Base-by-base conservation (phyloP, 108 stramenopile species). In the Nannochloropsis oceanica region DNA sequence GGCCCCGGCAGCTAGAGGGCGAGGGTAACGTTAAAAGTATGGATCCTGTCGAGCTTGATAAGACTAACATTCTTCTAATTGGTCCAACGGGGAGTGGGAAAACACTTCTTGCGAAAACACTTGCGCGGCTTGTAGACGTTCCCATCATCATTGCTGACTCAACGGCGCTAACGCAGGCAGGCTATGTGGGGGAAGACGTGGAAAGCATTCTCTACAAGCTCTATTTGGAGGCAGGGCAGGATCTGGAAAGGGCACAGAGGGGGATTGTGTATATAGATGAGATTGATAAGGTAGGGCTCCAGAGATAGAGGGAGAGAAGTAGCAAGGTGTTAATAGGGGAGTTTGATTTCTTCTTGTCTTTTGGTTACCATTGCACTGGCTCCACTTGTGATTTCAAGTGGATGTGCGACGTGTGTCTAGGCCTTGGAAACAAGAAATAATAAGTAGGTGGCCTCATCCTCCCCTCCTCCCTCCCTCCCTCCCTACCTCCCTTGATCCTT, bases 261-360 rank as follows among this genome's bases (percentile, higher is more conserved):
- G 97, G 97, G 42, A 96, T 98, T 50, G 95, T 98, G 1, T 98
- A 97, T 87, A 94, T 98, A 80, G 97, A 98, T 86, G 97, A 98
- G 86, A 92, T 92, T 42, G 91, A 92, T 87, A 97, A 97, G 92
- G 89, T 86, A 12, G 46, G 79, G 22, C 84, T 44, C 34, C 34
- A 34, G 34, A 34, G 5, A 34, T 1, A 5, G 34, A 34, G 34
- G 34, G 34, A 34, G 34, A 5, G 34, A 34, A 34, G 5, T 1
- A 34, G 34, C 2, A 34, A 34, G 34, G 34, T 1, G 34, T 34
- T 1, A 3, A 5, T 34, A 34, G 34, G 34, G 34, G 34, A 34
- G 34, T 1, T 3, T 34, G 34, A 34, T 34, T 34, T 34, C 34
- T 34, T 34, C 2, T 34, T 34, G 34, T 34, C 34, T 3, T 5